Percentiles rank a stretch among this genome's conserved stretches.
phyloP scores from a whole-genome alignment of 352 stramenopile species.

The Globisporangium nunn region DNA sequence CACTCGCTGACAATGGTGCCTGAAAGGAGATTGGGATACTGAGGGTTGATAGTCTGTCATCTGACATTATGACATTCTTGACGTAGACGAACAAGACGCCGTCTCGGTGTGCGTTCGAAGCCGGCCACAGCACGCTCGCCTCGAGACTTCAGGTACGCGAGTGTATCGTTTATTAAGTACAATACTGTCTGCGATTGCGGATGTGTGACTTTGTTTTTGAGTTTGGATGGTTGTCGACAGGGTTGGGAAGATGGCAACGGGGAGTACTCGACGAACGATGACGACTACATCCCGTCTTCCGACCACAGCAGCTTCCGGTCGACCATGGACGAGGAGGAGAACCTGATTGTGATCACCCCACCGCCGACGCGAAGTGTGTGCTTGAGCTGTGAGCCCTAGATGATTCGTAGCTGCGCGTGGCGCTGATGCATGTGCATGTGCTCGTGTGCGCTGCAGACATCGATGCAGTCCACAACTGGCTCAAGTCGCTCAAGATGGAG shows the following conservation, averaged over 20 bases:
- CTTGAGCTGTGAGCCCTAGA: not conserved
- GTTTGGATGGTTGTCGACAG: conserved; percentile 8
- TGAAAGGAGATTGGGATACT: not conserved
- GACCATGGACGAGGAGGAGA: conserved; percentile 38
- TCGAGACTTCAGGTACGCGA: conserved; percentile 50
- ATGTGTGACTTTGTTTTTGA: not conserved
- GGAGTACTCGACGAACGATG: conserved; percentile 76
- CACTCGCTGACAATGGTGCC: conserved; percentile 65
- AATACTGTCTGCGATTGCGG: not conserved
- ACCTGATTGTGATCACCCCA: conserved; percentile 11
- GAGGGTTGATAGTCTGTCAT: too few species aligned
- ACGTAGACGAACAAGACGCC: conserved; percentile 81
- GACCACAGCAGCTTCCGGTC: conserved; percentile 14
- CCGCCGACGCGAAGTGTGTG: conserved; percentile 44
- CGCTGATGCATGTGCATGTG: not conserved
- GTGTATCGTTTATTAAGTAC: not conserved
- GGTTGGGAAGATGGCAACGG: conserved; percentile 86
- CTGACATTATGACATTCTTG: not conserved
- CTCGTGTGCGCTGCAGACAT: conserved; percentile 40
- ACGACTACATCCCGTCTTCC: conserved; percentile 19
- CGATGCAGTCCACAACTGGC: conserved; percentile 74
- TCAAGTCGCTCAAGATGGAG: conserved; percentile 84
- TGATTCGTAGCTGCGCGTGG: not conserved
- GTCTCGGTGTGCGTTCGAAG: conserved; percentile 82
- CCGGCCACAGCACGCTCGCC: conserved; percentile 69